Conservation (phyloP, 2,329 filamentous ascomycete species). For the Colletotrichum spinosum region DNA sequence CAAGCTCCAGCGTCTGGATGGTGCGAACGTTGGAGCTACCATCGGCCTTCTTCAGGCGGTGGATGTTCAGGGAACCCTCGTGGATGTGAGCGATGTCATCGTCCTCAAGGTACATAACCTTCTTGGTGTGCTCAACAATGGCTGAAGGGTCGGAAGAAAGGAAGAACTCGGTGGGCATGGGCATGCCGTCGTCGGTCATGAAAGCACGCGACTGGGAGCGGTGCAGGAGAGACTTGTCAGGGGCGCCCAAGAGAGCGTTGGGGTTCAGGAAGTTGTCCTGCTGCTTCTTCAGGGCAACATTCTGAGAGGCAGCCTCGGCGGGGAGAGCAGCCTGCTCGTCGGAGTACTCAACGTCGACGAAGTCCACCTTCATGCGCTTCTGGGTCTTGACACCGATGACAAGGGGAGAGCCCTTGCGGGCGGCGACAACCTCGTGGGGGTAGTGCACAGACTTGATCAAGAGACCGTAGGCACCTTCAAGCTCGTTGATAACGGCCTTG, state of each 20-base stretch:
- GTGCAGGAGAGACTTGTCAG: constrained; percentile 98
- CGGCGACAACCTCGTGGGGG: constrained; percentile 96
- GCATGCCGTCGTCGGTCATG: constrained; percentile 97
- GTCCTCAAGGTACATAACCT: constrained; percentile 99
- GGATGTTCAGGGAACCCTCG: constrained; percentile 98
- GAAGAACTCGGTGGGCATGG: constrained; percentile 99
- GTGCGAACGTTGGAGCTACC: constrained; percentile 96
- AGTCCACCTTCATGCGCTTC: constrained; percentile 99
- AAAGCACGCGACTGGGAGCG: constrained; percentile 98
- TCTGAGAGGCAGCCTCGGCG: constrained; percentile 95
- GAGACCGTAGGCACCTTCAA: constrained; percentile 97
- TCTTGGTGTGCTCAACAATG: constrained; percentile 99
- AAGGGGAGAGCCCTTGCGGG: constrained; percentile 96
- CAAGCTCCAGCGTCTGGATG: constrained; percentile 98
- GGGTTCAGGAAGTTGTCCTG: constrained; percentile 76
- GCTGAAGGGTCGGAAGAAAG: constrained; percentile 98
- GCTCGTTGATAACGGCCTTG: constrained; percentile 98
- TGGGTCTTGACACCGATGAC: constrained; percentile 97
- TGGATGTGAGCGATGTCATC: constrained; percentile 99
- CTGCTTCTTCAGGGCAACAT: constrained; percentile 94
- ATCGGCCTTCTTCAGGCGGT: constrained; percentile 96
- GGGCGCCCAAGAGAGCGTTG: constrained; percentile 80
- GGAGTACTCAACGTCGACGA: constrained; percentile 97
- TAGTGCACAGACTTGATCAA: constrained; percentile 99
- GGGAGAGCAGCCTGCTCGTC: constrained; percentile 87